Base-by-base conservation (phyloP, 768 basidiomycete species). In the Termitomyces sp. region DNA sequence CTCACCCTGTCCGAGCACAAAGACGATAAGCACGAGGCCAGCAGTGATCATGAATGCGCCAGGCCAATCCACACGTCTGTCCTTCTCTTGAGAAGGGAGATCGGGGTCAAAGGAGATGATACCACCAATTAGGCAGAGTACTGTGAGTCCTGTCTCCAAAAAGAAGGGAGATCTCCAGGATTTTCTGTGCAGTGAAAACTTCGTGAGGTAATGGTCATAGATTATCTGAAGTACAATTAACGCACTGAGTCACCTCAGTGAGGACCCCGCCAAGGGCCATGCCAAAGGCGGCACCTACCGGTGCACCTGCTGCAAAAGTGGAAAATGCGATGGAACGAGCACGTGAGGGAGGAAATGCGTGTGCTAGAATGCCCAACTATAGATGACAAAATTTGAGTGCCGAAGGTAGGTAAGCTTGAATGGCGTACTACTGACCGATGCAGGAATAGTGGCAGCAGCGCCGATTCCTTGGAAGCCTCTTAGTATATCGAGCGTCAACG, bases 381-480 rank as follows among this genome's bases (percentile, higher is more conserved):
- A 59, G 6, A 55, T 34, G 55, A 1, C 17, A 38, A 50, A 34
- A 54, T 46, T 25, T 25, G 49, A 43, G 29, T 32, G 36, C 29
- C 15, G 15, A 42, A 54, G 51, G 54, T 48, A 25, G 20, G 50
- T 17, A 66, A 57, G 17, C n/a, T n/a, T 5, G 10, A 55, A 4
- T 61, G 68, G 17, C 45, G 36, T n/a, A 11, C 29, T 79, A 68
- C 76, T 63, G 55, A 91, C 89, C 11, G 86, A 79, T 15, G 91
- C 83, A 5, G 92, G 92, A 15, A 92, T 84, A 5, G 81, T 81
- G 0, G 91, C 92, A 0, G 92, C 90, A 0, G 82, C 82, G 1
- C 92, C 94, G n/a, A 89, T 74, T 2, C 94, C 94, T 64, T 94
- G 89, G 17, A 93, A 71, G 0, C 83, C 95, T 60, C 95, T 81